Evolutionary conservation across 2,329 filamentous ascomycete species (phyloP).

Genomic region (Pyrenophora graminea): DNA sequence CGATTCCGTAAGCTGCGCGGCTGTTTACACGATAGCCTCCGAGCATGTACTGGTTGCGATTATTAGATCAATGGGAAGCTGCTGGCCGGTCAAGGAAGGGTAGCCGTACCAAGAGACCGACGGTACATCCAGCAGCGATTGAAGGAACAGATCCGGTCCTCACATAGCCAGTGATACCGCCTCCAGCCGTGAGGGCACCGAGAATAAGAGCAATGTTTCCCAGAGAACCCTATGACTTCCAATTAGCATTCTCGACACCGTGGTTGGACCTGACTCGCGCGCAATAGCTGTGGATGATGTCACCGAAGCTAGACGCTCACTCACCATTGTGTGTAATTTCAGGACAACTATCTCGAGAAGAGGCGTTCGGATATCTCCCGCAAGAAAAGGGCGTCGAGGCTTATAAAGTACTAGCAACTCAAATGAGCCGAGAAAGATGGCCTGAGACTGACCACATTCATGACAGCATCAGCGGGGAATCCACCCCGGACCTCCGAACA

Average conservation of each 20-base stretch:
- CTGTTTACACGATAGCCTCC: slow-evolving; percentile 80
- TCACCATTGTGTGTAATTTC: neutral
- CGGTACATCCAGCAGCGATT: slow-evolving; percentile 79
- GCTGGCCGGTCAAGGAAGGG: neutral
- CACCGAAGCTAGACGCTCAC: neutral
- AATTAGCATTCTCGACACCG: slow-evolving; percentile 8
- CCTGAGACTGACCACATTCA: neutral
- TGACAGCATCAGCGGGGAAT: slow-evolving; percentile 26
- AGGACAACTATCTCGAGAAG: no score
- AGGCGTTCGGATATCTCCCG: no score
- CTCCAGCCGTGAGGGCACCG: slow-evolving; percentile 79
- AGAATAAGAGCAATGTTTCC: slow-evolving; percentile 75
- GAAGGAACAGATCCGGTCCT: slow-evolving; percentile 86
- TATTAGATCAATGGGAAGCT: neutral
- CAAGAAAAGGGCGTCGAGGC: no score
- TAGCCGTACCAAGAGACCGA: slow-evolving; percentile 67
- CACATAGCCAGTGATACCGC: slow-evolving; percentile 84
- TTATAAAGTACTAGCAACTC: no score
- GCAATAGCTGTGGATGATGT: neutral
- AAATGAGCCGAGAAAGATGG: neutral
- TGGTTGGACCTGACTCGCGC: slow-evolving; percentile 6
- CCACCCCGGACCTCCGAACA: slow-evolving; percentile 16
- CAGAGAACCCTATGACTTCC: slow-evolving; percentile 35
- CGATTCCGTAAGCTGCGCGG: slow-evolving; percentile 77
- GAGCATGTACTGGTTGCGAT: slow-evolving; percentile 63